Evolutionary conservation across 495 filamentous ascomycete genomes (phyloP).

Genomic region (Neurospora cerealis): DNA sequence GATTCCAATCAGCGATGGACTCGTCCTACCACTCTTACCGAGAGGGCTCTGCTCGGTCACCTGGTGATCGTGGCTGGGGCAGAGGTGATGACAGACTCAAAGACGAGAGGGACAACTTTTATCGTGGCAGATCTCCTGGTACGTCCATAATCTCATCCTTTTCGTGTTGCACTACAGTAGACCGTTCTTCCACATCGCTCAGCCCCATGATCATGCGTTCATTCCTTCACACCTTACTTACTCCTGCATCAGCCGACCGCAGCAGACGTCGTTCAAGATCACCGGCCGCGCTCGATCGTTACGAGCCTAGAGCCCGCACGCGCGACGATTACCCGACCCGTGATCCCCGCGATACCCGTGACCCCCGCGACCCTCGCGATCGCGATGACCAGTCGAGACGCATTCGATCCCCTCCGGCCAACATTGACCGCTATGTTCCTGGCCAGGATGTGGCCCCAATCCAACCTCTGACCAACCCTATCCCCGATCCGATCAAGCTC

Average conservation of each 20-base stretch:
- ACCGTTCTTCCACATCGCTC: not conserved
- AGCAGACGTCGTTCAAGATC: constrained; percentile 59
- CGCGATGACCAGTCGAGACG: constrained; percentile 46
- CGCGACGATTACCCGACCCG: constrained; percentile 54
- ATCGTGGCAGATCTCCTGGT: constrained; percentile 49
- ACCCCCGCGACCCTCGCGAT: constrained; percentile 39
- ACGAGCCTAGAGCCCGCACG: constrained; percentile 53
- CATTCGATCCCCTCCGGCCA: constrained; percentile 47
- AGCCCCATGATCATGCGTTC: not conserved
- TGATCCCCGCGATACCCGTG: not conserved
- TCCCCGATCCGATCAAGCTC: constrained; percentile 72
- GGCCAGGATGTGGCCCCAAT: constrained; percentile 57
- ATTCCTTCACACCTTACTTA: constrained; percentile 3
- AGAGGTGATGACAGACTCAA: constrained; percentile 39
- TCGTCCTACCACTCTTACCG: constrained; percentile 29
- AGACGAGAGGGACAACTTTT: constrained; percentile 44
- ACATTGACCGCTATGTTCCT: constrained; percentile 94
- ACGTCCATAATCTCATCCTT: constrained; percentile 19
- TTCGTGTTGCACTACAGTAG: not conserved
- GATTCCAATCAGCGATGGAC: constrained; percentile 27
- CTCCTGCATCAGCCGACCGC: constrained; percentile 28
- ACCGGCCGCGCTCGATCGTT: constrained; percentile 59
- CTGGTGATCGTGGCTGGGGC: constrained; percentile 38
- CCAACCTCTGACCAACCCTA: constrained; percentile 54
- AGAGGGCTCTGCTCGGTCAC: constrained; percentile 38